A percentile compares a stretch with the other conserved stretches of the same genome.
phyloP scores from a whole-genome alignment of 2,329 filamentous ascomycete species.

The Claviceps citrina region DNA sequence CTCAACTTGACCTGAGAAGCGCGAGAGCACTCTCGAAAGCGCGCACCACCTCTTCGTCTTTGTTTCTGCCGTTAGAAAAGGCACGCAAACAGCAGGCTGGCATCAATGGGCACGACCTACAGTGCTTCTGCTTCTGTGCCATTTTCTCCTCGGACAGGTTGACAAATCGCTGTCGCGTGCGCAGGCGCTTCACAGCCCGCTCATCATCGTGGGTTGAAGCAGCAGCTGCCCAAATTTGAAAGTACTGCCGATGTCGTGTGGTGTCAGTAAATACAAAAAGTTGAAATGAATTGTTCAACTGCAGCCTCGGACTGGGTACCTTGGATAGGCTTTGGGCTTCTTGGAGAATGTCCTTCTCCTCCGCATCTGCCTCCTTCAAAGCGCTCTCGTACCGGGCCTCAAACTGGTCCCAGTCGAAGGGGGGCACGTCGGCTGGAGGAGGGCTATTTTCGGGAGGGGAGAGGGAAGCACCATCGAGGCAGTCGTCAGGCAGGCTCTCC shows the following conservation, averaged over 20 bases:
- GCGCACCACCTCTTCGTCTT: constrained; percentile 39
- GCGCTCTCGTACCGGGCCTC: constrained; percentile 51
- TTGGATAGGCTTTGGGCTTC: constrained; percentile 55
- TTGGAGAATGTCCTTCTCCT: constrained; percentile 49
- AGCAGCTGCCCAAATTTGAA: constrained; percentile 62
- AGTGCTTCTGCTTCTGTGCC: constrained; percentile 62
- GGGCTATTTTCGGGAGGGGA: constrained; percentile 16
- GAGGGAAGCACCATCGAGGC: constrained; percentile 15
- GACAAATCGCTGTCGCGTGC: constrained; percentile 64
- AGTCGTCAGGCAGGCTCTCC: constrained; percentile 22
- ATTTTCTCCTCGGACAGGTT: constrained; percentile 57
- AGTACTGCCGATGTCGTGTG: constrained; percentile 41
- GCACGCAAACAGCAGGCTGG: not conserved
- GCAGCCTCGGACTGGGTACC: constrained; percentile 22
- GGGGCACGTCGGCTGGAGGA: constrained; percentile 34
- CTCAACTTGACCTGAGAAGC: constrained; percentile 27
- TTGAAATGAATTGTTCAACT: not conserved
- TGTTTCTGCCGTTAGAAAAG: constrained; percentile 8
- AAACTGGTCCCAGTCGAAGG: constrained; percentile 67
- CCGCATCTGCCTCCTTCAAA: constrained; percentile 43
- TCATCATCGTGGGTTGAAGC: constrained; percentile 59
- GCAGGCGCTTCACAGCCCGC: constrained; percentile 62
- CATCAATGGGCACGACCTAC: constrained; percentile 32
- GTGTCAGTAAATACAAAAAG: not conserved
- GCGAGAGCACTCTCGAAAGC: constrained; percentile 48